Evolutionary conservation across 768 basidiomycete species (phyloP).

Genomic region (Collybia sordida): DNA sequence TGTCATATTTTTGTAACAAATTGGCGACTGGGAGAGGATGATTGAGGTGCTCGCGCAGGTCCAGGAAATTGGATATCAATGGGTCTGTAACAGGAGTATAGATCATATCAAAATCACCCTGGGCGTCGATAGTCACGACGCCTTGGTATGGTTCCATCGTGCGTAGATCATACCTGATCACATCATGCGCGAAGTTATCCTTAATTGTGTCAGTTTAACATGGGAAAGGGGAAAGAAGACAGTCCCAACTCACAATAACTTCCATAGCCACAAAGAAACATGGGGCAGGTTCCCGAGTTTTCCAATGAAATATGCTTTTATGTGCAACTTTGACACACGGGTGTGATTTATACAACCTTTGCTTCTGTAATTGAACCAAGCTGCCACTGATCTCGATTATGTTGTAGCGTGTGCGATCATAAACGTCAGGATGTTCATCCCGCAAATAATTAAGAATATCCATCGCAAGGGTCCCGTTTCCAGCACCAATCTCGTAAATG

Average conservation of each 20-base stretch:
- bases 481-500: conserved; percentile 97
- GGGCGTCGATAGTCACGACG: conserved; percentile 71
- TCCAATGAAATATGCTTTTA: conserved; percentile 87
- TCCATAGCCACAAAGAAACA: conserved; percentile 96
- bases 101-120: conserved; percentile 81
- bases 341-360: conserved; percentile 61
- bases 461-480: conserved; percentile 92
- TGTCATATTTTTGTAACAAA: conserved; percentile 50
- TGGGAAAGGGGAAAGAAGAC: background rate
- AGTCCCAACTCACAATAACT: conserved; percentile 72
- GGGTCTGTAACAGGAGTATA: conserved; percentile 87
- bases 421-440: conserved; percentile 84
- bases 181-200: conserved; percentile 98
- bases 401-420: conserved; percentile 87
- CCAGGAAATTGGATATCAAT: conserved; percentile 75
- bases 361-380: conserved; percentile 69
- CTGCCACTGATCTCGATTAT: conserved; percentile 93
- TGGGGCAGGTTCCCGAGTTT: conserved; percentile 69
- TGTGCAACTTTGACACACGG: conserved; percentile 69
- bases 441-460: conserved; percentile 84
- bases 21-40: conserved; percentile 60
- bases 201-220: conserved; percentile 21
- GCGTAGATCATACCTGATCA: conserved; percentile 83
- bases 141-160: conserved; percentile 85
- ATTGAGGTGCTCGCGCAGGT: conserved; percentile 57